Base-by-base conservation (phyloP, 1,284 basidiomycete genomes). In the Apiotrichum siamense region DNA sequence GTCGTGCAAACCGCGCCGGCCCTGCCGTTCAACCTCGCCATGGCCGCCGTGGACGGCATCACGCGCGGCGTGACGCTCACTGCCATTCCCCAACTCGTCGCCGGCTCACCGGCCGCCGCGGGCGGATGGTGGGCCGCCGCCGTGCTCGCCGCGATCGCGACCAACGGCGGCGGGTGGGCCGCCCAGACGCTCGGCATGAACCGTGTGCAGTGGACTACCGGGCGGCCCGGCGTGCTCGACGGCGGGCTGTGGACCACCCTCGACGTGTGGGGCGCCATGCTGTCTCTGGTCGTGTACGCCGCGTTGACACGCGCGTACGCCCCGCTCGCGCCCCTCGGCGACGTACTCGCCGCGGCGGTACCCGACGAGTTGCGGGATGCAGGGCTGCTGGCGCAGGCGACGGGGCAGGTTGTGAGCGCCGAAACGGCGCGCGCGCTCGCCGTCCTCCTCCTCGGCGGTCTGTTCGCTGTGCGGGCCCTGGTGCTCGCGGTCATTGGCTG, bases 211-310 rank as follows among this genome's bases (percentile, higher is more conserved):
- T 73, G 68, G 68, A 47, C 47, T n/a, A 36, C 67, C 9, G 55
- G 55, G 13, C 50, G 50, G 13, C 71, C 71, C 1, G 35, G 49
- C 1, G 37, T 69, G 12, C 54, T 73, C 12, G 53, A 57, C 20
- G 65, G 65, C 13, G 65, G 66, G 4, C 13, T 58, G 1, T 42
- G 63, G 20, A 55, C 45, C 23, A 71, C 67, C 4, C 54, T 70
- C 12, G 71, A 73, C 44, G 53, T 67, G 3, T 70, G 66, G 66
- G 62, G 55, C 12, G 63, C 60, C 6, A 54, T 59, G 24, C 35
- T 65, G 11, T 55, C 52, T 5, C 57, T 54, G 1, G 10, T 65
- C 2, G 35, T 66, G 4, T 68, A 68, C 46, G 43, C 55, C 1
- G 55, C 60, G 0, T 47, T 70, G 15, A 57, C 57, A 11, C 43